These are phyloP conservation scores for Neodidymelliopsis sp. DNA, from an alignment of 2,329 filamentous ascomycete species.

Conservation along the genomic window DNA sequence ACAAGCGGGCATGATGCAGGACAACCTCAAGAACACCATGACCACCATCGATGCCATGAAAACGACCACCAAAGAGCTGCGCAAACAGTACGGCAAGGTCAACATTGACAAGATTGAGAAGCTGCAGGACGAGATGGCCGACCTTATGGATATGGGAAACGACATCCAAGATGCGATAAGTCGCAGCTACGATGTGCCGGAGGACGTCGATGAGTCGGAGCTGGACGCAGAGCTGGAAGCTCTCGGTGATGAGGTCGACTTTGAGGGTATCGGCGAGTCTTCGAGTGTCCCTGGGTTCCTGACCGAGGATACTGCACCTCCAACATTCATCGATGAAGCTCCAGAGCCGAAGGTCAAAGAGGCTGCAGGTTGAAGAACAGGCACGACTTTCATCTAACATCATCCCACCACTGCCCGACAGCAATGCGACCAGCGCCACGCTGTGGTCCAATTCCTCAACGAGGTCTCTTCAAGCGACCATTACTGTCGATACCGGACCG, in stretches of 20 bases:
- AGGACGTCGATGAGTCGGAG: conserved; percentile 96
- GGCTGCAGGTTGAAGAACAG: conserved; percentile 68
- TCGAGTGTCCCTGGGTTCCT: conserved; percentile 81
- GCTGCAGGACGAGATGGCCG: conserved; percentile 98
- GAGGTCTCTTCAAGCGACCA: too few relatives aligned
- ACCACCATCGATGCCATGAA: conserved; percentile 98
- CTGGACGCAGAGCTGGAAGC: conserved; percentile 96
- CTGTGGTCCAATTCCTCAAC: too few relatives aligned
- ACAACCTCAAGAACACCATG: conserved; percentile 98
- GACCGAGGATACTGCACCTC: conserved; percentile 82
- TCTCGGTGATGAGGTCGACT: conserved; percentile 89
- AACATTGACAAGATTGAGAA: conserved; percentile 97
- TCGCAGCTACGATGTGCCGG: conserved; percentile 90
- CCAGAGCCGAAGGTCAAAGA: conserved; percentile 84
- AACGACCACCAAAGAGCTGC: conserved; percentile 90
- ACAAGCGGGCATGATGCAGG: conserved; percentile 97
- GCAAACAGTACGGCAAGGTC: conserved; percentile 95
- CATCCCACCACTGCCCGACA: too few relatives aligned
- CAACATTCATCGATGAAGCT: conserved; percentile 90
- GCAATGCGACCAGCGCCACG: too few relatives aligned
- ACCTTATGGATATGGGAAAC: conserved; percentile 95
- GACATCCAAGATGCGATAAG: conserved; percentile 97
- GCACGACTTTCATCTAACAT: too few relatives aligned
- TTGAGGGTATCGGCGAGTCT: conserved; percentile 71
- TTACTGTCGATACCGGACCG: too few relatives aligned